These are phyloP conservation scores for Podospora comata DNA, from an alignment of 495 filamentous ascomycete genomes.

Conservation along the genomic window DNA sequence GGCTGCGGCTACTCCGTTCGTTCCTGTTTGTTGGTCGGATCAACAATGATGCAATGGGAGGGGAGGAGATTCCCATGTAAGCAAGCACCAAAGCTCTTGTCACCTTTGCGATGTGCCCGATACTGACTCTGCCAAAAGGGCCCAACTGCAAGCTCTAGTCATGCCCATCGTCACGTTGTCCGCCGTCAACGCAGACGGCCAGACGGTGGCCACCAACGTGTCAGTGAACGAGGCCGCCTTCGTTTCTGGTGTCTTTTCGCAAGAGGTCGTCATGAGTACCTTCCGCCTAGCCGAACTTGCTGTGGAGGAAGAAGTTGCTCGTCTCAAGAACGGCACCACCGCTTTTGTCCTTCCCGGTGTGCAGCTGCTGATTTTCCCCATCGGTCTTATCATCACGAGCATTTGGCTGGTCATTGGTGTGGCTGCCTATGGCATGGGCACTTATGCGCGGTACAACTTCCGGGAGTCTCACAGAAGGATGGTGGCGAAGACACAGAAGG, in stretches of 20 bases:
- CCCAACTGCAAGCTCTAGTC: conserved; percentile 55
- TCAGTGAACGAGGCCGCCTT: conserved; percentile 65
- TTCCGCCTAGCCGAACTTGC: conserved; percentile 41
- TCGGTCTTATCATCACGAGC: conserved; percentile 62
- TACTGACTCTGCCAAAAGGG: conserved; percentile 39
- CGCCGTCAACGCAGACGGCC: conserved; percentile 43
- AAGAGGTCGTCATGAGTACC: conserved; percentile 43
- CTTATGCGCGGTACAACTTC: conserved; percentile 60
- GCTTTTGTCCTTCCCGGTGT: conserved; percentile 65
- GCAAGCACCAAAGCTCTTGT: conserved; percentile 11
- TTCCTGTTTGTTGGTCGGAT: conserved; percentile 55
- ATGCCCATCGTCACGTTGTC: conserved; percentile 61
- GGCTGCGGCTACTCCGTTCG: conserved; percentile 43
- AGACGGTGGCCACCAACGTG: conserved; percentile 55
- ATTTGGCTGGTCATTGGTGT: conserved; percentile 58
- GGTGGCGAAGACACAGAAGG: conserved; percentile 43
- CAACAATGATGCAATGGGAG: conserved; percentile 42
- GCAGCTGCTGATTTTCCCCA: conserved; percentile 63
- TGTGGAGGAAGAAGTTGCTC: conserved; percentile 33
- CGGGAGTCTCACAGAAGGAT: conserved; percentile 58
- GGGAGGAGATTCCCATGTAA: conserved; percentile 40
- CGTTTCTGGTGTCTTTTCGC: conserved; percentile 63
- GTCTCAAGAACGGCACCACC: conserved; percentile 40
- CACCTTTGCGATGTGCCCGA: not conserved
- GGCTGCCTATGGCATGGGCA: conserved; percentile 58